Evolutionary conservation across 2,329 filamentous ascomycete species (phyloP), one percentile per base, ranked within the genome.

Genomic region (Leptographium wingfieldii): DNA sequence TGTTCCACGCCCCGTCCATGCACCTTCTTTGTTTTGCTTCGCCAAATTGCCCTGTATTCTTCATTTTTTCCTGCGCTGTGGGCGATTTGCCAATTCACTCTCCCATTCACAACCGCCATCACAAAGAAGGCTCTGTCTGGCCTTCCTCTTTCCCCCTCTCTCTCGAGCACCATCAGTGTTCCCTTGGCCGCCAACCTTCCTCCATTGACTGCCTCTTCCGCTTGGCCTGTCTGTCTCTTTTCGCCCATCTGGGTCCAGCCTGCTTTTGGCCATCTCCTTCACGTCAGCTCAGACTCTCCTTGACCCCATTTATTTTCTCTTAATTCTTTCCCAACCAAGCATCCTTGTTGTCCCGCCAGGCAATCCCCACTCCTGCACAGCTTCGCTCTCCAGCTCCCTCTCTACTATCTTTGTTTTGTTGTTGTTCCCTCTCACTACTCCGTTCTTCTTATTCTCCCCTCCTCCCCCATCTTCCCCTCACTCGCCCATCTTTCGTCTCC

Each of bases 21-120:
- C 43, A 46, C 19, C 35, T 59, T 57, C 56, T 59, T 62, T 62
- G 61, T 62, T 61, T 61, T 63, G 57, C 52, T 62, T 60, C 49
- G 31, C 40, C 55, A 40, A 56, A 29, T 40, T 43, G 4, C 19
- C 35, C 35, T 29, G 5, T 19, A 22, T 3, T 12, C 29, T n/a
- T 12, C 1, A 29, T 48, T 56, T 56, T 46, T 48, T 56, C 48
- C 27, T 3, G 6, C 12, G 12, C 31, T 38, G 33, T 38, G 29
- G 31, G n/a, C 52, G 14, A 52, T 7, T 27, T 19, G 14, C 33
- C 19, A 33, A 14, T 33, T 19, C 31, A 29, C 27, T 29, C 19
- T 55, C 31, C 19, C 19, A 2, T 53, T 31, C 16, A 31, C 27
- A 19, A 19, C n/a, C 22, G 48, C 48, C 48, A 25, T 51, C 9